These are phyloP conservation scores for Aspergillus sp. DNA, from an alignment of 2,329 filamentous ascomycete species.

Conservation along the genomic window DNA sequence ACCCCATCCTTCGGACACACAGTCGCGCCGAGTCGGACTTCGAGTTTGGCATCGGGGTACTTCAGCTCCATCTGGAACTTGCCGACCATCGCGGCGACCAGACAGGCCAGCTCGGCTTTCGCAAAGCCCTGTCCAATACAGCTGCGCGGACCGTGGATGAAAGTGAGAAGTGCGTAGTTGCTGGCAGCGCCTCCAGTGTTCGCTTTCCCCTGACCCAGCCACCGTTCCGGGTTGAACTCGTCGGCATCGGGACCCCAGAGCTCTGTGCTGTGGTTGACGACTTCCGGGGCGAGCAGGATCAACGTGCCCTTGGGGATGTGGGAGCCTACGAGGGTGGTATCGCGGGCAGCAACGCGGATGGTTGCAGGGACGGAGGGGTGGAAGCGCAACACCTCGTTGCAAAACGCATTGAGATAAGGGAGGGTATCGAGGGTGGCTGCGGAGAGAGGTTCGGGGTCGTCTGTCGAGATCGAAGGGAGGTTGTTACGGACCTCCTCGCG, in stretches of 20 bases:
- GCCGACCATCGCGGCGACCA: constrained; percentile 75
- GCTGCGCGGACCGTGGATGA: constrained; percentile 79
- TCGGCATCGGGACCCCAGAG: constrained; percentile 76
- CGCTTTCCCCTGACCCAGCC: constrained; percentile 54
- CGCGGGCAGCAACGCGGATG: constrained; percentile 61
- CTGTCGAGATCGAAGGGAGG: constrained; percentile 54
- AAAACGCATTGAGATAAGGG: constrained; percentile 77
- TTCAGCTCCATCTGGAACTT: constrained; percentile 68
- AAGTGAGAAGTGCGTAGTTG: constrained; percentile 78
- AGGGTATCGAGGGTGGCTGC: constrained; percentile 64
- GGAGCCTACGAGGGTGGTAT: constrained; percentile 66
- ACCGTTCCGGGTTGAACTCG: constrained; percentile 77
- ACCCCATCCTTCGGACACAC: constrained; percentile 71
- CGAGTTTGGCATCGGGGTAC: constrained; percentile 59
- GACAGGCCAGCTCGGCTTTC: constrained; percentile 77
- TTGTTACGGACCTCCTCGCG: constrained; percentile 65
- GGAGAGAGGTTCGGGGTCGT: constrained; percentile 65
- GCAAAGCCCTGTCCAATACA: constrained; percentile 85
- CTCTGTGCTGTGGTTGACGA: constrained; percentile 65
- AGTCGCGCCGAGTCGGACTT: constrained; percentile 70
- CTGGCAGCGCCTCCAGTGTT: constrained; percentile 70
- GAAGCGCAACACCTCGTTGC: constrained; percentile 73
- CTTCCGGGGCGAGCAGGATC: constrained; percentile 63
- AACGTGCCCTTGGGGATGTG: constrained; percentile 69
- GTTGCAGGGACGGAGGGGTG: constrained; percentile 71